phyloP scores from a whole-genome alignment of 208 protist genomes.

The Crithidia expoeki region DNA sequence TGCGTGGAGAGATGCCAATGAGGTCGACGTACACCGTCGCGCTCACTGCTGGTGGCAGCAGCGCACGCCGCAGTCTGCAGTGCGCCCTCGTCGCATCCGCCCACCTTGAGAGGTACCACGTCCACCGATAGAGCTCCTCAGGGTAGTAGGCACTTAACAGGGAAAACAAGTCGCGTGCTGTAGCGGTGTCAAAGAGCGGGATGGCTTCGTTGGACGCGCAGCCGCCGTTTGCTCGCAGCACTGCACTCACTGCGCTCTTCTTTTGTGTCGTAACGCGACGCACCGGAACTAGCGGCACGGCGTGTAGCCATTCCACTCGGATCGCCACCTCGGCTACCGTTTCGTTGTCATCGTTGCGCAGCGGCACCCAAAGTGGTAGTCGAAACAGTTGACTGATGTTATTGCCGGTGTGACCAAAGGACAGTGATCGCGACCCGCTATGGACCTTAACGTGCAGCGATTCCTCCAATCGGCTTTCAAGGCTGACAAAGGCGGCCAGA shows the following conservation, averaged over 20 bases:
- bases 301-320: slow-evolving; percentile 18
- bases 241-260: slow-evolving; percentile 6
- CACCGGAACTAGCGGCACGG: neutral
- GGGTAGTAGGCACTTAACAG: slow-evolving; percentile 7
- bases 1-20: slow-evolving; percentile 9
- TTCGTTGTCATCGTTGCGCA: neutral
- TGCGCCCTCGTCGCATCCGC: slow-evolving; percentile 20
- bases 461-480: slow-evolving; percentile 16
- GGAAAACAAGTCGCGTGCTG: slow-evolving; percentile 20
- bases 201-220: neutral
- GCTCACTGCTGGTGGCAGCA: slow-evolving; percentile 14
- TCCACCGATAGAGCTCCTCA: slow-evolving; percentile 15
- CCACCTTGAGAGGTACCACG: slow-evolving; percentile 18
- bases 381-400: neutral
- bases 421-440: neutral
- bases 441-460: slow-evolving; percentile 6
- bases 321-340: slow-evolving; percentile 15
- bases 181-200: neutral
- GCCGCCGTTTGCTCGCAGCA: neutral
- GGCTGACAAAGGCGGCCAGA: slow-evolving; percentile 18
- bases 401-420: neutral
- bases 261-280: slow-evolving; percentile 20
- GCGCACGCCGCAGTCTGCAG: slow-evolving; percentile 15
- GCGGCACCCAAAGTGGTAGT: slow-evolving; percentile 2
- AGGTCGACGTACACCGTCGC: slow-evolving; percentile 32